Percentiles rank a stretch among this genome's conserved stretches.
Evolutionary conservation across 2,329 filamentous ascomycete genomes (phyloP).

Genomic region (Sarocladium strictum): DNA sequence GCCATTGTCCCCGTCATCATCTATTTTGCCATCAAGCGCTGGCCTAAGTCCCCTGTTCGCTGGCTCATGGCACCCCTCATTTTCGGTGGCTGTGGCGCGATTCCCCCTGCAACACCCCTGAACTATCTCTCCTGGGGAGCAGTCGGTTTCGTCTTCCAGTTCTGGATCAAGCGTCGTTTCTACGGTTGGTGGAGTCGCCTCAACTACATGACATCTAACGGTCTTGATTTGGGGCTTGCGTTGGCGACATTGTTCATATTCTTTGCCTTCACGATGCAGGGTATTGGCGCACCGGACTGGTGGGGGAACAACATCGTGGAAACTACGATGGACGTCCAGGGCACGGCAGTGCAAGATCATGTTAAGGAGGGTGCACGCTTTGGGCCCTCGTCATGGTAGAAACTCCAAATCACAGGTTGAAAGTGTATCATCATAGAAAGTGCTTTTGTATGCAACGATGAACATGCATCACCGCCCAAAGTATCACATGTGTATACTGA

Average conservation of each 20-base stretch:
- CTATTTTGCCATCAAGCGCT: constrained; percentile 42
- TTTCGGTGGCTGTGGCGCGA: constrained; percentile 52
- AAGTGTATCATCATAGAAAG: neutral
- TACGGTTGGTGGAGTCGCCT: constrained; percentile 68
- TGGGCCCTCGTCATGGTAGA: constrained; percentile 51
- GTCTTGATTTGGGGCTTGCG: constrained; percentile 62
- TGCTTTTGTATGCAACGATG: constrained; percentile 1
- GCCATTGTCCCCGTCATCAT: constrained; percentile 46
- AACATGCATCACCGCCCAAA: neutral
- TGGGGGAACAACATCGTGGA: constrained; percentile 59
- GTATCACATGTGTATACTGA: no score
- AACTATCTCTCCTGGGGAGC: constrained; percentile 71
- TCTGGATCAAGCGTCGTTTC: constrained; percentile 55
- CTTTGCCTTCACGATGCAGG: constrained; percentile 59
- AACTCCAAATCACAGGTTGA: neutral
- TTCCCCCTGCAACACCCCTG: constrained; percentile 63
- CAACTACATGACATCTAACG: constrained; percentile 67
- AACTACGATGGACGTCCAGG: constrained; percentile 56
- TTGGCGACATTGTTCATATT: constrained; percentile 64
- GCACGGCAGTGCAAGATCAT: constrained; percentile 50
- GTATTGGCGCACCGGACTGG: constrained; percentile 59
- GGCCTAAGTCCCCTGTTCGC: constrained; percentile 42
- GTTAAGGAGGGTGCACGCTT: constrained; percentile 52
- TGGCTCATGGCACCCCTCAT: constrained; percentile 58
- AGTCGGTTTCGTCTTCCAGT: constrained; percentile 67